Evolutionary conservation across 2,329 filamentous ascomycete species (phyloP).

Genomic region (Zasmidium citrigriseum): DNA sequence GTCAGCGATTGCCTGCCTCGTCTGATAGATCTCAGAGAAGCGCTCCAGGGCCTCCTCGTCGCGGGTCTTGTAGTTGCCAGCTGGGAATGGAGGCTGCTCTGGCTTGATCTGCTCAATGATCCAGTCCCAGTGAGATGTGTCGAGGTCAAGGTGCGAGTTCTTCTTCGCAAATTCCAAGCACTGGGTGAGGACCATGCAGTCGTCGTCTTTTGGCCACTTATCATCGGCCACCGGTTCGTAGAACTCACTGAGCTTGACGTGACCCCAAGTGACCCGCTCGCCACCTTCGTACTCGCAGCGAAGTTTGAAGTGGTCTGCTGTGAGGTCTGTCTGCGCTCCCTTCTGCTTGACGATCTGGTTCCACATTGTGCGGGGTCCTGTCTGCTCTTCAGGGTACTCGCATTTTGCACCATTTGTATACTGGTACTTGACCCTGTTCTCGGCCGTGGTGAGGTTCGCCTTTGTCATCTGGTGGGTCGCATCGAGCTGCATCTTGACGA

Average conservation of each 20-base stretch:
- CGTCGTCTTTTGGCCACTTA: slow-evolving; percentile 14
- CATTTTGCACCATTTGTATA: background rate
- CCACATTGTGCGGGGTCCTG: background rate
- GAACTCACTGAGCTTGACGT: slow-evolving; percentile 10
- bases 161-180: slow-evolving; percentile 17
- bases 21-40: background rate
- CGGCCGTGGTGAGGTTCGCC: slow-evolving; percentile 54
- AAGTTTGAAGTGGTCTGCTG: slow-evolving; percentile 10
- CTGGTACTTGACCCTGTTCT: background rate
- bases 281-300: background rate
- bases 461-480: slow-evolving; percentile 53
- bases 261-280: background rate
- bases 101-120: slow-evolving; percentile 6
- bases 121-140: slow-evolving; percentile 18
- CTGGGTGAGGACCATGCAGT: slow-evolving; percentile 17
- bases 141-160: slow-evolving; percentile 11
- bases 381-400: background rate
- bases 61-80: background rate
- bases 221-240: slow-evolving; percentile 2
- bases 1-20: background rate
- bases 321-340: slow-evolving; percentile 15
- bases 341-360: background rate
- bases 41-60: background rate
- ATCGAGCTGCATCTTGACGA: slow-evolving; percentile 48
- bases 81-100: background rate